Base-by-base conservation (phyloP, 371 early-diverging fungal genomes). In the Mucor mucedo region DNA sequence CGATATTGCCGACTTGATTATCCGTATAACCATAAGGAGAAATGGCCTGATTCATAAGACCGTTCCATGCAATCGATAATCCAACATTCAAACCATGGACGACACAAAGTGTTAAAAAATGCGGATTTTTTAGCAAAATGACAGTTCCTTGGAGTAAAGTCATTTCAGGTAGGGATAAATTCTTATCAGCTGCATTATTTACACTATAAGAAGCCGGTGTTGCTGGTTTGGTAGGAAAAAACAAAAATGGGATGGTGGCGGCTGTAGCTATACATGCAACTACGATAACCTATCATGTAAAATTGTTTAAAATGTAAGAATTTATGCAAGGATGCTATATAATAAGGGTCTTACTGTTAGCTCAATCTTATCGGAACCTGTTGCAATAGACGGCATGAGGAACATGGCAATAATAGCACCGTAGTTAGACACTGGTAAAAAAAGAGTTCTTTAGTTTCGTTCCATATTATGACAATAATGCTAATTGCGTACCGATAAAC, bases 21-120 rank as follows among this genome's bases (percentile, higher is more conserved):
- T 87, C 76, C 1, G 77, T 61, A 64, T 89, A 91, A 11, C 88
- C 89, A 66, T 84, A 89, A 13, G 91, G 91, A 14, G 70, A 68
- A 11, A 88, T 72, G 52, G 85, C 86, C 62, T 85, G 82, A 33
- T 82, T 78, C 61, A 89, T 78, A 8, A 88, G 69, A 13, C 86
- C 87, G 16, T 83, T 78, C 75, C 85, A 84, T 47, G 87, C 82
- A 55, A 86, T 85, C 65, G 87, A 88, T 53, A 87, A 72, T 3
- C 89, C 91, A 52, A 88, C 77, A 63, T 85, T 80, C 32, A 83
- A 65, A 11, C 85, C 84, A 63, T 87, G 85, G 50, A 85, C 58
- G 35, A 78, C 62, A 58, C 78, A 76, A 29, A 90, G 66, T 42
- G 87, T 73, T 54, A 82, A 64, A 73, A 87, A 90, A 64, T 79